Percentiles rank a stretch among this genome's conserved stretches.
Evolutionary conservation across 2,329 filamentous ascomycete species (phyloP).

Genomic region (Hypoxylon sp.): DNA sequence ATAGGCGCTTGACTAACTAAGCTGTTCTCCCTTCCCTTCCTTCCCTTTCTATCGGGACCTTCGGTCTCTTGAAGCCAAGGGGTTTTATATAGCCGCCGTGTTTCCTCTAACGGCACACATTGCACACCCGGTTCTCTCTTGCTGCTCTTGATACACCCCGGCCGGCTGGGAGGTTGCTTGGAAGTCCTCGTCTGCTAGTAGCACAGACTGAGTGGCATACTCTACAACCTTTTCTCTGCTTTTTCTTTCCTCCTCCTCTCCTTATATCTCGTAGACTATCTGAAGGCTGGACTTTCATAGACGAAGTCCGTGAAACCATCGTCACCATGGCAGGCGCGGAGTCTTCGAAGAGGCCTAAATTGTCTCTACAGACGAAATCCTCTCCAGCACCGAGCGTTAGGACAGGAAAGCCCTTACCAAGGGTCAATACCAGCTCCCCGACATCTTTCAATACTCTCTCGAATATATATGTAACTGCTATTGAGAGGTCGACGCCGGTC

Average conservation of each 20-base stretch:
- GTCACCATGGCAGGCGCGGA: conserved; percentile 57
- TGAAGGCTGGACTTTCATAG: conserved; percentile 14
- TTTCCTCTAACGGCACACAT: conserved; percentile 42
- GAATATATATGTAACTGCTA: conserved; percentile 74
- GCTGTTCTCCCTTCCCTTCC: conserved; percentile 43
- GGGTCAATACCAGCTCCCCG: conserved; percentile 70
- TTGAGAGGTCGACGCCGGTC: conserved; percentile 69
- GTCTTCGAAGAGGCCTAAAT: conserved; percentile 66
- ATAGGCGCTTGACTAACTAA: conserved; percentile 45
- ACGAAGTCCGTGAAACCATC: conserved; percentile 14
- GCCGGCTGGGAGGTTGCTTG: conserved; percentile 48
- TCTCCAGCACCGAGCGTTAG: conserved; percentile 57
- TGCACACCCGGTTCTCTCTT: conserved; percentile 35
- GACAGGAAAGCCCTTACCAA: conserved; percentile 59
- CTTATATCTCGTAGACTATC: conserved; percentile 14
- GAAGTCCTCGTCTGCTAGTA: conserved; percentile 47
- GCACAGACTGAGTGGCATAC: conserved; percentile 42
- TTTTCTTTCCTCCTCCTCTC: conserved; percentile 13
- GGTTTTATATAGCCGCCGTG: conserved; percentile 51
- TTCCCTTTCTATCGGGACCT: conserved; percentile 28
- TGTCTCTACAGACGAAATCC: conserved; percentile 70
- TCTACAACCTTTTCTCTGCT: conserved; percentile 29
- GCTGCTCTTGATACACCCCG: conserved; percentile 42
- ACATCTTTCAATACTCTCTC: conserved; percentile 77
- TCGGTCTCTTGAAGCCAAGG: conserved; percentile 35